A percentile compares a stretch with the other conserved stretches of the same genome.
phyloP scores from a whole-genome alignment of 2,329 filamentous ascomycete genomes.

The Ophiostoma sp. region DNA sequence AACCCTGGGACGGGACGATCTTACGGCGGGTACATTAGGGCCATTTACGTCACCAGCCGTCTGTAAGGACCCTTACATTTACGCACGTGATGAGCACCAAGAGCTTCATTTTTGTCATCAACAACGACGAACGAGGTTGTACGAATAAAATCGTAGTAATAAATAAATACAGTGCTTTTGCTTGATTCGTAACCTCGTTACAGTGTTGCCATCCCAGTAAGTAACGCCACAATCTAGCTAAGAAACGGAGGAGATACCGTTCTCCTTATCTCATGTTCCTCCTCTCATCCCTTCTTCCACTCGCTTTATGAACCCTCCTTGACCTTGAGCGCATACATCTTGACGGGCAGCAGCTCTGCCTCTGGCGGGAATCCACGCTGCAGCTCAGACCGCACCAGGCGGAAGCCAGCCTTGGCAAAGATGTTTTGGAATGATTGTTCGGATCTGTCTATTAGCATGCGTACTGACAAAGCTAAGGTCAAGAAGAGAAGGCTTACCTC shows the following conservation, averaged over 20 bases:
- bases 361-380: slow-evolving; percentile 68
- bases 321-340: slow-evolving; percentile 73
- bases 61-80: neutral
- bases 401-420: slow-evolving; percentile 69
- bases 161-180: neutral
- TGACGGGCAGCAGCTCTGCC: slow-evolving; percentile 66
- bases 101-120: neutral
- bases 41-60: neutral
- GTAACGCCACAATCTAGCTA: neutral
- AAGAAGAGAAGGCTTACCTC: slow-evolving; percentile 45
- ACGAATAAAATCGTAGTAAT: neutral
- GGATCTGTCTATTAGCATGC: slow-evolving; percentile 48
- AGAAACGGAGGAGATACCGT: neutral
- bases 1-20: neutral
- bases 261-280: neutral
- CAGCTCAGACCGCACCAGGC: slow-evolving; percentile 67
- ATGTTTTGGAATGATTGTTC: slow-evolving; percentile 70
- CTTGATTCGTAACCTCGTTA: neutral
- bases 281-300: neutral
- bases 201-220: no score
- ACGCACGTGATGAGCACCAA: neutral
- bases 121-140: neutral
- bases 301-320: slow-evolving; percentile 3
- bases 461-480: neutral
- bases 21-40: neutral